These are phyloP conservation scores for Nakazawaea ambrosiae DNA, from an alignment of 805 yeast species.

Conservation along the genomic window DNA sequence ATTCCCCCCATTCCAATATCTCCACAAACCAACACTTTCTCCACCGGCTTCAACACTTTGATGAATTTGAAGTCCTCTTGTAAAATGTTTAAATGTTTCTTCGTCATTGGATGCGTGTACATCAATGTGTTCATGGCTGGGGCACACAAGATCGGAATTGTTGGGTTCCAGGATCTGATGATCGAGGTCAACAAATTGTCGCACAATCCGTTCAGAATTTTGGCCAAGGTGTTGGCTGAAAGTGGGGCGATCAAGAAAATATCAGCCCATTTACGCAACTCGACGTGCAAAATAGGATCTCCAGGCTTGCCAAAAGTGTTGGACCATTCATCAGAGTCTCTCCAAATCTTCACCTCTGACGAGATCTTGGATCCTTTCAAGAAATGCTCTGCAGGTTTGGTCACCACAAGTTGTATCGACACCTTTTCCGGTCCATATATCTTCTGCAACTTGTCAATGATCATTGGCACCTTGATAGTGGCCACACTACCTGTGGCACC, in stretches of 20 bases:
- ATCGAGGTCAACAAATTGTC: conserved; percentile 89
- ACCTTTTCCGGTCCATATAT: conserved; percentile 68
- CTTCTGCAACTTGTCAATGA: conserved; percentile 80
- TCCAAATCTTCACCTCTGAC: conserved; percentile 78
- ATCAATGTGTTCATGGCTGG: conserved; percentile 96
- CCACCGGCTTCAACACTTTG: conserved; percentile 89
- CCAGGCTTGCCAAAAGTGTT: conserved; percentile 56
- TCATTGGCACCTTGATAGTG: conserved; percentile 84
- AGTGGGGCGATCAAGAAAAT: conserved; percentile 88
- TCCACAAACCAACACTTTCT: conserved; percentile 90
- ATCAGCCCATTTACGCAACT: conserved; percentile 95
- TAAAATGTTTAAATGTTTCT: conserved; percentile 68
- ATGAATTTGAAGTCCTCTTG: conserved; percentile 94
- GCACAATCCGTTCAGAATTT: conserved; percentile 84
- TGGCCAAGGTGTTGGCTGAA: conserved; percentile 87
- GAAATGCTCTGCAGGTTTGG: conserved; percentile 82
- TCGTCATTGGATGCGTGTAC: conserved; percentile 83
- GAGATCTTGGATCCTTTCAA: conserved; percentile 47
- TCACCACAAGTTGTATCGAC: conserved; percentile 78
- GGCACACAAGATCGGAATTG: conserved; percentile 81
- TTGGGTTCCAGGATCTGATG: conserved; percentile 92
- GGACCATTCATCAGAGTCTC: conserved; percentile 91
- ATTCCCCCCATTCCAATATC: conserved; percentile 99
- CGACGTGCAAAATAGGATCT: conserved; percentile 94
- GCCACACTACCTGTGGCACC: conserved; percentile 98